A percentile compares a stretch with the other conserved stretches of the same genome.
phyloP scores from a whole-genome alignment of 257 asterid genomes.

The Jasminum sambac region DNA sequence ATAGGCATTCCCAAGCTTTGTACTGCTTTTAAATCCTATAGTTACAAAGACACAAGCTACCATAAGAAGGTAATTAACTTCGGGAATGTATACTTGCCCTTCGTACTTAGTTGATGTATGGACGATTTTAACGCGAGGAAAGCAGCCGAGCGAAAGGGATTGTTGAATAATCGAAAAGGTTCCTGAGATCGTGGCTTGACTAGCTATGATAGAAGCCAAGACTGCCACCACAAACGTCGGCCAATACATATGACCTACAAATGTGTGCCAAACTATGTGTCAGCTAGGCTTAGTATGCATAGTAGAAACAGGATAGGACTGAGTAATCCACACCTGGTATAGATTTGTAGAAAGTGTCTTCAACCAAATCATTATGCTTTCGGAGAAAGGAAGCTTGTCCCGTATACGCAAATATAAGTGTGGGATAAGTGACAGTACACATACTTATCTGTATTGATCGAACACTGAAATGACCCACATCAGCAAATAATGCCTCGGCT shows the following conservation, averaged over 20 bases:
- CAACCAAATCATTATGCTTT: constrained; percentile 23
- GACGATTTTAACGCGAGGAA: constrained; percentile 40
- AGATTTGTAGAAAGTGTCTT: constrained; percentile 36
- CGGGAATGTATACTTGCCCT: constrained; percentile 45
- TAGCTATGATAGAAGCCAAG: constrained; percentile 39
- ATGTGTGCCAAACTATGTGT: not conserved
- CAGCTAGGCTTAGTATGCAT: too few species aligned
- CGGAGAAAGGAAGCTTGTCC: constrained; percentile 44
- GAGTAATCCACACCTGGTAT: constrained; percentile 30
- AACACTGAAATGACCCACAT: constrained; percentile 45
- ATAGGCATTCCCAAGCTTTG: constrained; percentile 40
- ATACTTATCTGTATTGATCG: constrained; percentile 40
- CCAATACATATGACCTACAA: constrained; percentile 41
- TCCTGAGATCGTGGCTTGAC: constrained; percentile 48
- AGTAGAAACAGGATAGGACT: too few species aligned
- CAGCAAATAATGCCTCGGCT: constrained; percentile 46
- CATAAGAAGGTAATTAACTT: constrained; percentile 42
- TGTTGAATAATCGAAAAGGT: constrained; percentile 45
- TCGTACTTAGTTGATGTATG: constrained; percentile 38
- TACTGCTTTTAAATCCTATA: constrained; percentile 31
- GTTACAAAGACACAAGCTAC: constrained; percentile 36
- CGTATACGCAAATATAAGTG: constrained; percentile 37
- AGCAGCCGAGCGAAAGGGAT: constrained; percentile 44
- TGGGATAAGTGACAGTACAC: constrained; percentile 35
- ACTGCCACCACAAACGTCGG: constrained; percentile 46